Conservation (phyloP, 2,329 filamentous ascomycete species). For the Fusarium citri region DNA sequence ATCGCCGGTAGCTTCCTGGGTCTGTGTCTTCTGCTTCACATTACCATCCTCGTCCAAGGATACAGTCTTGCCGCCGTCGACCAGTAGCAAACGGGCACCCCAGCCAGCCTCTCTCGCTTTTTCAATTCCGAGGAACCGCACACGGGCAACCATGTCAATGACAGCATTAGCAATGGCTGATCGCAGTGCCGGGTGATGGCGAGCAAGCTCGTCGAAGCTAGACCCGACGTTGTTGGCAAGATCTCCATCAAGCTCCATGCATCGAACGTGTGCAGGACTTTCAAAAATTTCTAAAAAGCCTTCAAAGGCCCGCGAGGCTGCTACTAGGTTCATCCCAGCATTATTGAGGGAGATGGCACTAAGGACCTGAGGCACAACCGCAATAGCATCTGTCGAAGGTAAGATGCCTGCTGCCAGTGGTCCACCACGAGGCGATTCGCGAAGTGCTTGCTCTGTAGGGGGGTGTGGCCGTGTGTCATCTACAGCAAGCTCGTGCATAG, state of each 20-base stretch:
- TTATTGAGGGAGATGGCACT: slow-evolving; percentile 95
- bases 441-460: slow-evolving; percentile 63
- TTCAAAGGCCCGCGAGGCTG: slow-evolving; percentile 82
- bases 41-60: slow-evolving; percentile 65
- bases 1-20: slow-evolving; percentile 51
- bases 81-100: slow-evolving; percentile 82
- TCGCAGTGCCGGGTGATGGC: slow-evolving; percentile 89
- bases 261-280: slow-evolving; percentile 87
- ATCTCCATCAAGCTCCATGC: slow-evolving; percentile 78
- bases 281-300: slow-evolving; percentile 97
- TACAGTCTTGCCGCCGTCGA: slow-evolving; percentile 66
- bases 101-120: slow-evolving; percentile 77
- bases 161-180: slow-evolving; percentile 85
- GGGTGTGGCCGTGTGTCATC: slow-evolving; percentile 62
- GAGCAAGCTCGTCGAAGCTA: slow-evolving; percentile 92
- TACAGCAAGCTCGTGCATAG: slow-evolving; percentile 53
- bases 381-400: slow-evolving; percentile 88
- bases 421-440: slow-evolving; percentile 55
- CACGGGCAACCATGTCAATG: slow-evolving; percentile 86
- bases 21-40: slow-evolving; percentile 56
- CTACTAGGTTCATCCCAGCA: slow-evolving; percentile 86
- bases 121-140: slow-evolving; percentile 77
- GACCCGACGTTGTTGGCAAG: slow-evolving; percentile 80
- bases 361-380: slow-evolving; percentile 85
- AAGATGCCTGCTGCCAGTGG: slow-evolving; percentile 78